Evolutionary conservation across 2,329 filamentous ascomycete genomes (phyloP), one percentile per base, ranked within the genome.

Genomic region (Penicillium sp.): DNA sequence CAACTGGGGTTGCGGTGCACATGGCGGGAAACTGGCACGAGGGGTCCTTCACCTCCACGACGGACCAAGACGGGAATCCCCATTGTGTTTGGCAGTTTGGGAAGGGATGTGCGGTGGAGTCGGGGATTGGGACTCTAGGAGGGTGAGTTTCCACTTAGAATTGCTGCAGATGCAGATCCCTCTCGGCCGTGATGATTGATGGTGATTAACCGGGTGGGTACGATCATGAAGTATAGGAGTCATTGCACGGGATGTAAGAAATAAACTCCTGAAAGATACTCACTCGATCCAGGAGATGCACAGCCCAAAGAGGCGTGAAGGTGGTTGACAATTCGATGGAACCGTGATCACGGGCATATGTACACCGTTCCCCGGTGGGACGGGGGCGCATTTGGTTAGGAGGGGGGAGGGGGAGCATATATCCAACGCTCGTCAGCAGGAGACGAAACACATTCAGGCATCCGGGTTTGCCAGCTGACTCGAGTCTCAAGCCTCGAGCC

Each of bases 141-240:
- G 48, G 16, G 29, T 34, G 13, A n/a, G 48, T 48, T 50, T 51
- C 52, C 52, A 51, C 52, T 29, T 37, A 13, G 50, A 29, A 26
- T 40, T 19, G 18, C 21, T 55, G 52, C 24, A 55, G 52, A 51
- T 48, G 52, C 49, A 26, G 52, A 55, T 55, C 48, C 21, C 45
- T 48, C 26, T 51, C 36, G 48, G 52, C 52, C 19, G 24, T 50
- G 39, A 45, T 39, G 39, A 43, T 43, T 43, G 39, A 26, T 23
- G 14, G 39, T 43, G 39, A 43, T 43, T 43, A 19, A 16, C 39
- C 3, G 14, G 26, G 42, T 45, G 42, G 42, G 18, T 29, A 31
- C 24, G 42, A 45, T 45, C 42, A 45, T 16, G 42, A 45, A 45
- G 42, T 45, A 33, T 45, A 45, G 26, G 39, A 43, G 39, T 43